phyloP scores from a whole-genome alignment of 768 basidiomycete species.

The Chiua virens region DNA sequence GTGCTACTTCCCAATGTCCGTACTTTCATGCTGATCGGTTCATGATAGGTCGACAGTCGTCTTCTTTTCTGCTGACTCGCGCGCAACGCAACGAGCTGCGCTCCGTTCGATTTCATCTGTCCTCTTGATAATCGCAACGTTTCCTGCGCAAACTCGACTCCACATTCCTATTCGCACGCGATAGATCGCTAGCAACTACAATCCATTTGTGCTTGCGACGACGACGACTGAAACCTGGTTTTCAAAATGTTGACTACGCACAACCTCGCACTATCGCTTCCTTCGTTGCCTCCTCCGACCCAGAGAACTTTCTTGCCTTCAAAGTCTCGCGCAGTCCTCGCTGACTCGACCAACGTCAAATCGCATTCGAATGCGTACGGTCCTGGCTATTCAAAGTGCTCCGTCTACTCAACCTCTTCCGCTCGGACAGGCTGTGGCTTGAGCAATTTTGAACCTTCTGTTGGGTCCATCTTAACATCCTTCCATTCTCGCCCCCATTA shows the following conservation, averaged over 20 bases:
- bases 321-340: slow-evolving; percentile 19
- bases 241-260: slow-evolving; percentile 21
- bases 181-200: slow-evolving; percentile 5
- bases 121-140: slow-evolving; percentile 25
- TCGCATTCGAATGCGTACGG: slow-evolving; percentile 5
- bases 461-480: not conserved
- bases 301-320: not conserved
- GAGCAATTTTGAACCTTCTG: slow-evolving; percentile 3
- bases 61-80: slow-evolving; percentile 5
- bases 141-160: slow-evolving; percentile 6
- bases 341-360: slow-evolving; percentile 27
- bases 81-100: slow-evolving; percentile 27
- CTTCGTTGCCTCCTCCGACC: not conserved
- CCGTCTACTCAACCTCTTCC: slow-evolving; percentile 18
- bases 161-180: slow-evolving; percentile 8
- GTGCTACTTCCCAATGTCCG: not conserved
- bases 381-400: slow-evolving; percentile 8
- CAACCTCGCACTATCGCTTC: slow-evolving; percentile 1
- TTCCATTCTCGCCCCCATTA: slow-evolving; percentile 7
- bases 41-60: not conserved
- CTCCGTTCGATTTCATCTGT: slow-evolving; percentile 21
- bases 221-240: slow-evolving; percentile 2
- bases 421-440: slow-evolving; percentile 13
- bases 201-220: slow-evolving; percentile 9
- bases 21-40: not conserved